Base-by-base conservation (phyloP, 148 eudicot species). In the Selenicereus undatus region DNA sequence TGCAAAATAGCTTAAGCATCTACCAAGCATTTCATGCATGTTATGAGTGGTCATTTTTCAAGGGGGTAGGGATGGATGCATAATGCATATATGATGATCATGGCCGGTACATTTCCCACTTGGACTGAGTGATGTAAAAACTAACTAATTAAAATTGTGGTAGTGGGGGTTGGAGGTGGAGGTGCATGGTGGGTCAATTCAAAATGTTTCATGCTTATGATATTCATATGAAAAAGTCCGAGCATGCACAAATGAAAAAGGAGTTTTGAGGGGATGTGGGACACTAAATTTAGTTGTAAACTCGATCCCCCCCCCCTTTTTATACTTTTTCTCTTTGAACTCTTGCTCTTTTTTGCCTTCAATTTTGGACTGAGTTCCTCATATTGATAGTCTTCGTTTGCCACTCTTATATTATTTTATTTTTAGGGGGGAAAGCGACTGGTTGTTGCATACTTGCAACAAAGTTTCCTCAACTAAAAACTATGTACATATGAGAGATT, bases 271-370 rank as follows among this genome's bases (percentile, higher is more conserved):
- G 35, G 22, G 50, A 62, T 50, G 51, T 79, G 85, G 85, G 82
- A 54, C 82, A 79, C 3, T 26, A 20, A 30, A 75, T 39, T 48
- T 60, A 17, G 52, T 73, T 73, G 80, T 78, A 22, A 26, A 58
- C 32, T 26, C n/a, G n/a, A n/a, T n/a, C n/a, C n/a, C n/a, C n/a
- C n/a, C n/a, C 45, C 11, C 13, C 72, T 73, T 78, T 74, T 48
- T 51, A 45, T 11, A 29, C 74, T 83, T 74, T 79, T 83, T 30
- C 79, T 45, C 70, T 74, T 58, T 76, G 45, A 80, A 83, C 82
- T 83, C 86, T 83, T 75, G 66, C 45, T 43, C 80, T 76, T 83
- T 80, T 76, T 83, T 80, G 80, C 80, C 82, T 69, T 80, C 39
- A 2, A 76, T 36, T 83, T 83, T 83, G 83, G 76, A 76, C 69